phyloP scores from a whole-genome alignment of 768 basidiomycete species.

The Lactarius vividus region DNA sequence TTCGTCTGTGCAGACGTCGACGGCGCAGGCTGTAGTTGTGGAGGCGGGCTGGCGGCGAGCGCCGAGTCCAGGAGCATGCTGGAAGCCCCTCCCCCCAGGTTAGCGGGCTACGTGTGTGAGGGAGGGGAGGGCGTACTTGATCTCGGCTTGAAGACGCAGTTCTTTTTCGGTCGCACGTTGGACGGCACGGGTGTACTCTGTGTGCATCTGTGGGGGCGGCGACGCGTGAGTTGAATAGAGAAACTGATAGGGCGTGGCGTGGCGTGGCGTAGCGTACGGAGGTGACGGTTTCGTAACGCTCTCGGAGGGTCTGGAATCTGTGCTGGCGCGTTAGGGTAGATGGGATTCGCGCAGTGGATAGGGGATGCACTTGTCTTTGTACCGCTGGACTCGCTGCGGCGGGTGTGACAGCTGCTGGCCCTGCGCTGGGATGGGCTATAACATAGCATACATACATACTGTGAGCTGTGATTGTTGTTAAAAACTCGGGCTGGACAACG shows the following conservation, averaged over 20 bases:
- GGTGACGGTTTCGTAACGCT: constrained; percentile 25
- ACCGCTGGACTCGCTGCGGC: constrained; percentile 19
- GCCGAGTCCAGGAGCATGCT: constrained; percentile 29
- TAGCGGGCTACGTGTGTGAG: background rate
- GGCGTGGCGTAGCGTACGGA: constrained; percentile 4
- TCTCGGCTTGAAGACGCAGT: constrained; percentile 24
- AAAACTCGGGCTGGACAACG: background rate
- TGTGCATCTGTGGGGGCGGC: constrained; percentile 7
- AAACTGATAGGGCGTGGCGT: too few relatives aligned
- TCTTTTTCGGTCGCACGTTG: constrained; percentile 26
- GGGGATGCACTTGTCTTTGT: constrained; percentile 28
- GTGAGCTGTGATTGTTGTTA: background rate
- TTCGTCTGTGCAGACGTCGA: background rate
- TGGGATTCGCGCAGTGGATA: too few relatives aligned
- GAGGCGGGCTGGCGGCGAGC: background rate
- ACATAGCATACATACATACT: too few relatives aligned
- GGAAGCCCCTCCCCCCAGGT: background rate
- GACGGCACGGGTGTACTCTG: constrained; percentile 19
- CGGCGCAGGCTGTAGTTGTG: background rate
- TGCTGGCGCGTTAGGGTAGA: background rate
- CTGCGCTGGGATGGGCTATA: constrained; percentile 7
- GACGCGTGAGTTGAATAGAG: background rate
- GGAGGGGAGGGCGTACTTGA: constrained; percentile 16
- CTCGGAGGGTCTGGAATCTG: constrained; percentile 28
- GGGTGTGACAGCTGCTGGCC: background rate